Evolutionary conservation across 2,329 filamentous ascomycete species (phyloP), one percentile per base, ranked within the genome.

Genomic region (Monosporascus cannonballus): DNA sequence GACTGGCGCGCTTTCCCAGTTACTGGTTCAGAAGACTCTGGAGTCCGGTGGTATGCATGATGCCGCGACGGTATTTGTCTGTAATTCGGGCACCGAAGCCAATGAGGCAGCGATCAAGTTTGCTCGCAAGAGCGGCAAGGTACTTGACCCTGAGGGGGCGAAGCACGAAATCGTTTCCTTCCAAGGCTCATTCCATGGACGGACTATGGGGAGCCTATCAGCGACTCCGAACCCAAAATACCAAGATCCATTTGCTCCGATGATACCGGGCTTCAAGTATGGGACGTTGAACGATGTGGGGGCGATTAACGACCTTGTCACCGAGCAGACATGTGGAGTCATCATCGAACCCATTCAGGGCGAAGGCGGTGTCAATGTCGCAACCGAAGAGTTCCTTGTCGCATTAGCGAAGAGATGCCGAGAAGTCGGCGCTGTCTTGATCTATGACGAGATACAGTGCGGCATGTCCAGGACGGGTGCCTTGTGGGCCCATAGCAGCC

Each of bases 51-150:
- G 80, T 59, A 96, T 97, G 87, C 83, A 87, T 61, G 83, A 87
- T 65, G 90, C 87, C 18, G 77, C 81, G 20, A 83, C 89, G 52
- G 90, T 90, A 2, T 99, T 99, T 67, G 81, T 99, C 59, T 96
- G 90, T 76, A 99, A 99, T 75, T 96, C 92, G 4, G 94, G 94
- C 54, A 90, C 89, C 55, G 94, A 99, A 74, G 94, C 94, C 67
- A 99, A 99, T 71, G 94, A 99, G 74, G 94, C 93, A 1, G 94
- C 93, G 37, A 88, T 99, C 70, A 99, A 99, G 71, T 97, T 99
- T 65, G 89, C 93, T 20, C 84, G 94, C 62, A 99, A 99, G 73
- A 86, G 87, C 22, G 92, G 91, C 62, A 93, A 93, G 70, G 75
- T 83, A 9, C 64, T 85, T 27, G 86, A 91, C 58, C 83, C 87